A percentile compares a stretch with the other conserved stretches of the same genome.
phyloP scores from a whole-genome alignment of 306 rosid genomes.

The Malus asiatica region DNA sequence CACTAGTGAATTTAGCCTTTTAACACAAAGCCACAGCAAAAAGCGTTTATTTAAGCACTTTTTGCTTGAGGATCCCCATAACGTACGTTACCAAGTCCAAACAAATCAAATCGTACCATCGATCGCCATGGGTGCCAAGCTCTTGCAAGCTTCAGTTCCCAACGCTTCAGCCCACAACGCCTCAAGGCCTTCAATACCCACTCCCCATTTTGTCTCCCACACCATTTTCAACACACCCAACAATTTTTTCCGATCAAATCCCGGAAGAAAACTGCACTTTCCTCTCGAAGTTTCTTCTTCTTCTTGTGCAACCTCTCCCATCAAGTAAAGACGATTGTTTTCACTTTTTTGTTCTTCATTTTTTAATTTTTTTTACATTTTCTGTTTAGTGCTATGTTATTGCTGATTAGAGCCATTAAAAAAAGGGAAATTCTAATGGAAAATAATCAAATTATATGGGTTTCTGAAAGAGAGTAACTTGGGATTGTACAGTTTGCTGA shows the following conservation, averaged over 20 bases:
- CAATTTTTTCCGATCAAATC: background rate
- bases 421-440: background rate
- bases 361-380: background rate
- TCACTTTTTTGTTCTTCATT: background rate
- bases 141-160: background rate
- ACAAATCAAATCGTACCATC: background rate
- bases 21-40: background rate
- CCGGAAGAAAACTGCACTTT: background rate
- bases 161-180: slow-evolving; percentile 1
- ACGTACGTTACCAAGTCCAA: background rate
- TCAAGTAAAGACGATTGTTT: slow-evolving; percentile 15
- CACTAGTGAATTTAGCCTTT: background rate
- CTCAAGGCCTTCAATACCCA: slow-evolving; percentile 7
- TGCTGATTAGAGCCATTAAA: background rate
- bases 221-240: background rate
- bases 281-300: slow-evolving; percentile 15
- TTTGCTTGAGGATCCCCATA: background rate
- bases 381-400: background rate
- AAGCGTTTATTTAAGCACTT: background rate
- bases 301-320: slow-evolving; percentile 1
- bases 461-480: background rate
- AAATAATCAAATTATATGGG: background rate
- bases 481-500: background rate
- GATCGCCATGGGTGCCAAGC: slow-evolving; percentile 23
- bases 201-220: slow-evolving; percentile 8